These are phyloP conservation scores for Trichophyton equinum DNA, from an alignment of 2,329 filamentous ascomycete species.

Conservation along the genomic window DNA sequence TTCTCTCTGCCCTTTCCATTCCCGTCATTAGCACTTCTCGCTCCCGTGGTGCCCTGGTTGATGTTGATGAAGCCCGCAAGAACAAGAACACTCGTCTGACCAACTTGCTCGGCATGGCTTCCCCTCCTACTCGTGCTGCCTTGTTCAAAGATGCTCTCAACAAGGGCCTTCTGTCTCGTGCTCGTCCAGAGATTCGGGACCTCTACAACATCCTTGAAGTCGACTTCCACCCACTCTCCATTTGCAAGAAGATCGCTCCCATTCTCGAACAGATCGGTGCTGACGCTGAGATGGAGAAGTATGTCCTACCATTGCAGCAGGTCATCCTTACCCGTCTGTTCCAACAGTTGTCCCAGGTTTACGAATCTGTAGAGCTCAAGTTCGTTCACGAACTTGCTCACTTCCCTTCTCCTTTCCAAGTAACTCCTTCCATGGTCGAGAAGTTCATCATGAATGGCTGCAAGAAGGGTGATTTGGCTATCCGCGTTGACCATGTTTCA, in stretches of 20 bases:
- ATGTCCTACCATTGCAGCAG: slow-evolving; percentile 89
- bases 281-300: slow-evolving; percentile 94
- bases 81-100: slow-evolving; percentile 98
- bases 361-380: slow-evolving; percentile 88
- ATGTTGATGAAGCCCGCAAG: slow-evolving; percentile 93
- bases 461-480: slow-evolving; percentile 97
- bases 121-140: slow-evolving; percentile 73
- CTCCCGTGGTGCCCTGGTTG: slow-evolving; percentile 87
- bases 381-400: slow-evolving; percentile 89
- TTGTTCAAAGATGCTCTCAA: slow-evolving; percentile 93
- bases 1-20: slow-evolving; percentile 90
- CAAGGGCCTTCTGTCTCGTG: slow-evolving; percentile 87
- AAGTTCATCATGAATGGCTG: slow-evolving; percentile 99
- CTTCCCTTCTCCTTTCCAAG: slow-evolving; percentile 94
- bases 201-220: slow-evolving; percentile 98
- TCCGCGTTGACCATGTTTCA: slow-evolving; percentile 90
- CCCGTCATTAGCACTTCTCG: slow-evolving; percentile 97
- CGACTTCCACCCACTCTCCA: slow-evolving; percentile 96
- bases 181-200: slow-evolving; percentile 85
- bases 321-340: slow-evolving; percentile 96
- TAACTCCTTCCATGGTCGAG: slow-evolving; percentile 80
- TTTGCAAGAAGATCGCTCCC: slow-evolving; percentile 97
- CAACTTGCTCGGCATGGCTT: slow-evolving; percentile 85
- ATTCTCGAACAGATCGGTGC: slow-evolving; percentile 87
- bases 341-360: slow-evolving; percentile 97